Conservation (phyloP, 305 asterid species). For the Coffea humblotiana region DNA sequence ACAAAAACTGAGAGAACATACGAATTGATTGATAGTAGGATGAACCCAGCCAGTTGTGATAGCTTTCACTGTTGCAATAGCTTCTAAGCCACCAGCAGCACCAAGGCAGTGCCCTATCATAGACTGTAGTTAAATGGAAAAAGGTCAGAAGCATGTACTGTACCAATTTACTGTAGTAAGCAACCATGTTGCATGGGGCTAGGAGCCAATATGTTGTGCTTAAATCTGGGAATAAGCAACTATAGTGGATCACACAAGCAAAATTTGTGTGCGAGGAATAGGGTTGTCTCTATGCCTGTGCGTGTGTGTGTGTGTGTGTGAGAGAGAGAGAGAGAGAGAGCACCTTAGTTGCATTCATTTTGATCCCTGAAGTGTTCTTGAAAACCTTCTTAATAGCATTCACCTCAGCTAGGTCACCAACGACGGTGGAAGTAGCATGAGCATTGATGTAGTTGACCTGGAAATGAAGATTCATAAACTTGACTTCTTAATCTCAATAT, state of each 20-base stretch:
- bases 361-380: constrained; percentile 57
- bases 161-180: neutral
- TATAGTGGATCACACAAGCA: neutral
- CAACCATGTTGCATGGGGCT: neutral
- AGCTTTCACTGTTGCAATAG: constrained; percentile 69
- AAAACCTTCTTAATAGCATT: constrained; percentile 73
- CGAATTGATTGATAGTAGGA: constrained; percentile 74
- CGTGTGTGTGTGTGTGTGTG: neutral
- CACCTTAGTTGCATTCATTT: constrained; percentile 80
- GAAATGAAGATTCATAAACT: constrained; percentile 1
- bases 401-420: constrained; percentile 74
- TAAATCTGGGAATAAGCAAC: neutral
- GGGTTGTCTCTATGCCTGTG: neutral
- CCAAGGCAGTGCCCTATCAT: constrained; percentile 78
- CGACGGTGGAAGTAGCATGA: constrained; percentile 79
- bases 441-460: constrained; percentile 72
- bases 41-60: constrained; percentile 78
- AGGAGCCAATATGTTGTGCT: neutral
- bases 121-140: constrained; percentile 36
- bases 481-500: neutral
- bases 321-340: neutral
- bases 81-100: constrained; percentile 74
- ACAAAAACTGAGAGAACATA: constrained; percentile 19
- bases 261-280: neutral
- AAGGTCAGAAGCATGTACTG: neutral